phyloP scores from a whole-genome alignment of 2,329 filamentous ascomycete species.

The Akanthomyces dipterigenus region DNA sequence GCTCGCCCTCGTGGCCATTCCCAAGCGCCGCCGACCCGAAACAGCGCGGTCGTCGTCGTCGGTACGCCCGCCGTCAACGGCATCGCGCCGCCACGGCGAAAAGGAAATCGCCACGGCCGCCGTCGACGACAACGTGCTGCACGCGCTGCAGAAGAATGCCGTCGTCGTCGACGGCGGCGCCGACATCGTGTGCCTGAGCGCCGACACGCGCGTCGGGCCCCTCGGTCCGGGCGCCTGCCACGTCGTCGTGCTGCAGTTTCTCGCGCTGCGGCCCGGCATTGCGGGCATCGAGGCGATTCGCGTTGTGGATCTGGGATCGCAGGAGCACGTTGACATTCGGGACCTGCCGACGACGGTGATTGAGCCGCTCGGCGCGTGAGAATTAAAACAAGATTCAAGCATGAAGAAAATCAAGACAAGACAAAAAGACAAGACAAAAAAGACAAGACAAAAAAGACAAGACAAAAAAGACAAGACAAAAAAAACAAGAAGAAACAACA shows the following conservation, averaged over 20 bases:
- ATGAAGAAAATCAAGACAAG: too few relatives aligned
- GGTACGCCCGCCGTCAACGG: conserved; percentile 46
- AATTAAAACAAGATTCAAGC: background rate
- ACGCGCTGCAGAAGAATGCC: conserved; percentile 63
- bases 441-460: too few relatives aligned
- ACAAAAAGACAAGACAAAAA: background rate
- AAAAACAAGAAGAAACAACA: background rate
- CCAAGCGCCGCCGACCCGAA: conserved; percentile 56
- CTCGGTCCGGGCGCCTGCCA: conserved; percentile 67
- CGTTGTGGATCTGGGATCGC: conserved; percentile 64
- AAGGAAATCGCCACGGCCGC: conserved; percentile 56
- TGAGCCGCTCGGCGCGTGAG: conserved; percentile 22
- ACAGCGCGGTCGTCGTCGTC: conserved; percentile 30
- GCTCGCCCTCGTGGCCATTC: conserved; percentile 62
- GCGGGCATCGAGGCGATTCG: conserved; percentile 65
- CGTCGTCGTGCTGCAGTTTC: conserved; percentile 64
- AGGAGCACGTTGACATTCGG: conserved; percentile 70
- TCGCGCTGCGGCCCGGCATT: conserved; percentile 60
- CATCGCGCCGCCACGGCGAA: conserved; percentile 28
- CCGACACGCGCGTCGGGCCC: conserved; percentile 67
- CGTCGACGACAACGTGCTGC: conserved; percentile 63
- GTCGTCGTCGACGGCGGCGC: conserved; percentile 53
- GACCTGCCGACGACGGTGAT: conserved; percentile 66
- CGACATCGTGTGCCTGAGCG: conserved; percentile 68
- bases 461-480: background rate